A percentile compares a stretch with the other conserved stretches of the same genome.
Evolutionary conservation across 106 monocot species (phyloP).

Genomic region (Dendrobium officinale): DNA sequence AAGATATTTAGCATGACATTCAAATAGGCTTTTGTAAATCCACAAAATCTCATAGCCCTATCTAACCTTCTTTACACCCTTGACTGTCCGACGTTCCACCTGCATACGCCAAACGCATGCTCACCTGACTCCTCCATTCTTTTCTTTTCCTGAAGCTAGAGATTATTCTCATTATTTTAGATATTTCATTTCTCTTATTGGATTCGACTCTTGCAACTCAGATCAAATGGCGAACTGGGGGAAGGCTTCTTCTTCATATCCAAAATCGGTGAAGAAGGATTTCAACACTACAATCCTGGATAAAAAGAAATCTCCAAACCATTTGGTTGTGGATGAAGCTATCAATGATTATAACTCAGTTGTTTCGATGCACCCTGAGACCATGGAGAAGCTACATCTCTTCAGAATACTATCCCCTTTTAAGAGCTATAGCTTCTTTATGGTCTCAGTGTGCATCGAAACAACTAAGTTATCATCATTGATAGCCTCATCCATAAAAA

Average conservation of each 20-base stretch:
- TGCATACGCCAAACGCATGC: no score
- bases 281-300: constrained; percentile 77
- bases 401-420: constrained; percentile 78
- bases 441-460: constrained; percentile 61
- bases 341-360: constrained; percentile 82
- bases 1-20: no score
- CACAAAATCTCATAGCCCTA: no score
- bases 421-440: constrained; percentile 88
- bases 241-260: constrained; percentile 49
- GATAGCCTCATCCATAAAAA: constrained; percentile 76
- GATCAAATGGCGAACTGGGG: constrained; percentile 33
- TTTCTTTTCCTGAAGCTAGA: background rate
- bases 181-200: background rate
- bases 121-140: background rate
- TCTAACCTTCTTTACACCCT: no score
- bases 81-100: no score
- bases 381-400: constrained; percentile 87
- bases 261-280: constrained; percentile 55
- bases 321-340: constrained; percentile 75
- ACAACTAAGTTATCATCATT: constrained; percentile 87
- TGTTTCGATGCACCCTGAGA: constrained; percentile 61
- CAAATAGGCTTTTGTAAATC: no score
- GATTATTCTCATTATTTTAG: background rate
- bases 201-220: background rate
- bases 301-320: constrained; percentile 76